A percentile compares a stretch with the other conserved stretches of the same genome.
These are phyloP conservation scores for Fragilariopsis cylindrus DNA, from an alignment of 108 stramenopile species.

Conservation along the genomic window DNA sequence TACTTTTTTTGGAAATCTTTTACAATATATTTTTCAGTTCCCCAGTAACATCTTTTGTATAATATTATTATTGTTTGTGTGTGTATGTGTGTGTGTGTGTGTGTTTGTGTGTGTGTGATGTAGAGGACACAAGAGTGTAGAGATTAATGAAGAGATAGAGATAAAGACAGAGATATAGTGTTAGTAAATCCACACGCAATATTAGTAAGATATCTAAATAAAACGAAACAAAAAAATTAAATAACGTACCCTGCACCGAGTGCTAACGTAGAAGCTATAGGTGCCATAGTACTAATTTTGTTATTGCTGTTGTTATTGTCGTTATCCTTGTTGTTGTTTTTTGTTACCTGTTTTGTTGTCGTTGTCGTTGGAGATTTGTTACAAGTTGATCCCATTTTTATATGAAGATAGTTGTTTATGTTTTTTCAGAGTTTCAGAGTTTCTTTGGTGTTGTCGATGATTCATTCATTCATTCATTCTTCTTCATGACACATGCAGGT, in stretches of 20 bases:
- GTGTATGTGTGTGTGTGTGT: too few relatives aligned
- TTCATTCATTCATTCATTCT: too few relatives aligned
- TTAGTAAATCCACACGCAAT: too few relatives aligned
- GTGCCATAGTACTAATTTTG: constrained; percentile 12
- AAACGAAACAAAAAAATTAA: too few relatives aligned
- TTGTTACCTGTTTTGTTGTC: neutral
- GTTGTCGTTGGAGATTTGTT: neutral
- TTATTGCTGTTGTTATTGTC: neutral
- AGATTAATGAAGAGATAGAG: too few relatives aligned
- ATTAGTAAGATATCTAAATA: too few relatives aligned
- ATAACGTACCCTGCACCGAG: constrained; percentile 53
- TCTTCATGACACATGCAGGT: too few relatives aligned
- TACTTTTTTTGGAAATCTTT: constrained; percentile 56
- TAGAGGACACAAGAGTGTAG: neutral
- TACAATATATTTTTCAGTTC: constrained; percentile 74
- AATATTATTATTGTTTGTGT: constrained; percentile 7
- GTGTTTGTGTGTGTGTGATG: too few relatives aligned
- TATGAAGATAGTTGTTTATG: too few relatives aligned
- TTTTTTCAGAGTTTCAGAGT: too few relatives aligned
- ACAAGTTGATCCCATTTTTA: neutral
- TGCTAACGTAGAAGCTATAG: constrained; percentile 38
- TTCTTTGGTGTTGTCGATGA: too few relatives aligned
- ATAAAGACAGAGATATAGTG: too few relatives aligned
- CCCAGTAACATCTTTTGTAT: constrained; percentile 79
- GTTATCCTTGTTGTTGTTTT: neutral